Evolutionary conservation across 1,284 basidiomycete species (phyloP), one percentile per base, ranked within the genome.

Genomic region (Trametes hirsuta): DNA sequence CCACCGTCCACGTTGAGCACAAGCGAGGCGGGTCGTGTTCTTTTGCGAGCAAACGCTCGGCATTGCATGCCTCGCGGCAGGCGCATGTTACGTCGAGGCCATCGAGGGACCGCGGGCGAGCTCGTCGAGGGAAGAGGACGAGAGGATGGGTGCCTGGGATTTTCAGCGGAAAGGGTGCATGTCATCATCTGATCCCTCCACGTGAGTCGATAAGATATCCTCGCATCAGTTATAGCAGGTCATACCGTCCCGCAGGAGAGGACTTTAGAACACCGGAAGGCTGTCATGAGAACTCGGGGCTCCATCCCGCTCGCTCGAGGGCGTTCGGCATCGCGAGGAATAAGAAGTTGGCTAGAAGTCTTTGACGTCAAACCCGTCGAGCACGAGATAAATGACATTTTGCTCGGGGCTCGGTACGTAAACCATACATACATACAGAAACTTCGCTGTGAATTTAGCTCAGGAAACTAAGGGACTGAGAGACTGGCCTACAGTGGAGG

Each of bases 181-280:
- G 51, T 46, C 53, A 59, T 65, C 63, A 65, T 62, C 59, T 65
- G 63, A 65, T 54, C 35, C 45, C 51, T 35, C 57, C 51, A 46
- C 57, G 59, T 62, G 60, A 56, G 63, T 41, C 49, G 57, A 59
- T 58, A 61, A 64, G 59, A 62, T 62, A 59, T 44, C 39, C 51
- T 47, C 25, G 30, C 24, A 21, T 22, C 30, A 41, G 55, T 57
- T 25, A 21, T 22, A 41, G 47, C 8, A 39, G 51, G 57, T 34
- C 34, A 37, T 25, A 11, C 35, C 42, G 57, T 54, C 58, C 63
- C 63, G 42, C 30, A 3, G 14, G 10, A 18, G 51, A 42, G 54
- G 56, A 49, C 46, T 10, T 47, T 62, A 57, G 63, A 62, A 65
- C 47, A 50, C 63, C 63, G 63, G 63, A 59, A 58, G 53, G 53